Conservation (phyloP, 352 stramenopile species). For the Phytophthora sojae region DNA sequence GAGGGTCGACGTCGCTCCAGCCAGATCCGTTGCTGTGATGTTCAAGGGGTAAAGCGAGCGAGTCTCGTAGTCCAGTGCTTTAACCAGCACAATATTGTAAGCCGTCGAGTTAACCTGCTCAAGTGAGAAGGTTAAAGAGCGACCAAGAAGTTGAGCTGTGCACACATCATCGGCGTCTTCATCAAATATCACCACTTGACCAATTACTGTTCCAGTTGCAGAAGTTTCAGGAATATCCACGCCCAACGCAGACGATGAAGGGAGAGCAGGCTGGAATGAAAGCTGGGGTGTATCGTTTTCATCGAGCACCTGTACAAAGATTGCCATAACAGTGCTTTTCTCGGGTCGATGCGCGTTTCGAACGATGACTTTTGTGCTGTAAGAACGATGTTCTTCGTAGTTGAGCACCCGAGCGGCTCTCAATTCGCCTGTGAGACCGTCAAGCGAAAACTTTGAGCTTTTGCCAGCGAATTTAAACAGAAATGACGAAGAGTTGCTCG, state of each 20-base stretch:
- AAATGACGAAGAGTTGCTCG: conserved; percentile 29
- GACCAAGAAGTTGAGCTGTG: conserved; percentile 7
- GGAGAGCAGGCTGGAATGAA: conserved; percentile 21
- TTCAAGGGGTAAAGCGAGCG: conserved; percentile 17
- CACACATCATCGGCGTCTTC: conserved; percentile 32
- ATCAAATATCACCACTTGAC: conserved; percentile 21
- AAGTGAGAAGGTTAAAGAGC: conserved; percentile 15
- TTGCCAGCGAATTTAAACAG: conserved; percentile 48
- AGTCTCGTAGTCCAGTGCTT: conserved; percentile 34
- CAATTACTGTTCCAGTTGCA: conserved; percentile 24
- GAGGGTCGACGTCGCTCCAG: not conserved
- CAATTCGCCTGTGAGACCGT: conserved; percentile 20
- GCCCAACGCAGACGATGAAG: conserved; percentile 1
- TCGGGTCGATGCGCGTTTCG: conserved; percentile 24
- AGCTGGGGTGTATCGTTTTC: conserved; percentile 25
- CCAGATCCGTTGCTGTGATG: conserved; percentile 18
- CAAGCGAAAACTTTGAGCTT: conserved; percentile 12
- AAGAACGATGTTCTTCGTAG: conserved; percentile 21
- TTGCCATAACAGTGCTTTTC: conserved; percentile 21
- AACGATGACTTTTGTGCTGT: conserved; percentile 25
- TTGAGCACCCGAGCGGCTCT: conserved; percentile 14
- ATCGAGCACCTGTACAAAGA: conserved; percentile 22
- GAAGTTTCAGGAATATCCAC: conserved; percentile 24
- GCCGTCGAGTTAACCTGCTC: conserved; percentile 11
- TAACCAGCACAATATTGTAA: conserved; percentile 21